Base-by-base conservation (phyloP, 768 basidiomycete genomes). In the Phylloporus rhodoxanthus region DNA sequence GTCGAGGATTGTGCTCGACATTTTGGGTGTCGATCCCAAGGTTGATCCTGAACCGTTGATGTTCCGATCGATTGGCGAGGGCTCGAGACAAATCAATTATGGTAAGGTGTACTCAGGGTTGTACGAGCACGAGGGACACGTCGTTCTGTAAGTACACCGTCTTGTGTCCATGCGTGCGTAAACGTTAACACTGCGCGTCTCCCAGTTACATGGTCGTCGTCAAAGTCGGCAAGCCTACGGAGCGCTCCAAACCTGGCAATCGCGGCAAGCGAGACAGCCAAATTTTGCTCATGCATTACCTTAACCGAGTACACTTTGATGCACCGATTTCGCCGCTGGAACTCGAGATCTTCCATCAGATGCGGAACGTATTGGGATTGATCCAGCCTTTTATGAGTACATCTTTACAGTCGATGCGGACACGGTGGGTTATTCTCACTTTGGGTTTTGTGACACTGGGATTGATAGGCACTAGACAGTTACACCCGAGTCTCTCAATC, bases 341-440 rank as follows among this genome's bases (percentile, higher is more conserved):
- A n/a, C n/a, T n/a, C n/a, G n/a, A n/a, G n/a, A n/a, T n/a, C n/a
- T n/a, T n/a, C n/a, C n/a, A n/a, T n/a, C n/a, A n/a, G n/a, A n/a
- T n/a, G n/a, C n/a, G n/a, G n/a, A n/a, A n/a, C n/a, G n/a, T n/a
- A n/a, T n/a, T n/a, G n/a, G n/a, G n/a, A n/a, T n/a, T n/a, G n/a
- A n/a, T n/a, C n/a, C n/a, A n/a, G n/a, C n/a, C n/a, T n/a, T n/a
- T n/a, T n/a, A n/a, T 66, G 93, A 97, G 70, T 96, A 96, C 65
- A 86, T 97, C 56, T 95, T 96, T 67, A 95, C 91, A n/a, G 81
- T 95, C 8, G 93, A 97, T 72, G 93, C 93, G 45, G 93, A 97
- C 76, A 93, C 90, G 32, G 89, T 91, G 57, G 39, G 81, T 71
- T 26, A 5, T 17, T 11, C 4, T 20, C 26, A 0, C 40, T 25